Base-by-base conservation (phyloP, 2,329 filamentous ascomycete species). In the Coniochaeta sp. region DNA sequence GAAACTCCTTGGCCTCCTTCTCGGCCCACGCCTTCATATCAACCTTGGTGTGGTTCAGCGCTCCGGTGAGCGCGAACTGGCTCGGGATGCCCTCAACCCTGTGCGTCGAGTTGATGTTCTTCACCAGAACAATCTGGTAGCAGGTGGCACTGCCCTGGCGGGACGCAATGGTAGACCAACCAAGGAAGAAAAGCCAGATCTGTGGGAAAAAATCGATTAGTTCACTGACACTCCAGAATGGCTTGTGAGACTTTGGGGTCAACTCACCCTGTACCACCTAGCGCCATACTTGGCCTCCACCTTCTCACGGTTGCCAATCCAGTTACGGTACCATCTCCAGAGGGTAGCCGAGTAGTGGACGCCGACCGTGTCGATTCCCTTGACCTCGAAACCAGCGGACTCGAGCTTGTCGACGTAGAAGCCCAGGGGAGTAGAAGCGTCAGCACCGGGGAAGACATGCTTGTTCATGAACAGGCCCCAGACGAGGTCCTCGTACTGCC, bases 401-500 rank as follows among this genome's bases (percentile, higher is more conserved):
- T 99, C 95, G 22, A 97, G 84, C 72, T 86, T 87, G 75, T 91
- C 86, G 68, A 96, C 81, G 69, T 95, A 91, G 77, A 88, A 95
- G 67, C 91, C 91, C 57, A 99, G 86, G 58, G 95, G 95, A 61
- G 92, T 96, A 50, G 91, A 96, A 58, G 95, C 95, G 73, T 98
- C 95, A 58, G 95, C 95, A 73, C 95, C 95, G 36, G 93, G 95
- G 85, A 98, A 98, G 74, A 98, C 83, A 77, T 98, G 96, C 81
- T 96, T 97, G 88, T 98, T 98, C 92, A 98, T 96, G 84, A 97
- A 98, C 55, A 98, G 84, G 73, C 95, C 95, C 95, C 95, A 98
- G 75, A 93, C 90, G 58, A 97, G 84, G 78, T 98, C 93, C 81
- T 98, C 93, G 72, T 96, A 98, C 77, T 98, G 95, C 95, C 95